Base-by-base conservation (phyloP, 2,329 filamentous ascomycete species). In the Microcera coccophila region DNA sequence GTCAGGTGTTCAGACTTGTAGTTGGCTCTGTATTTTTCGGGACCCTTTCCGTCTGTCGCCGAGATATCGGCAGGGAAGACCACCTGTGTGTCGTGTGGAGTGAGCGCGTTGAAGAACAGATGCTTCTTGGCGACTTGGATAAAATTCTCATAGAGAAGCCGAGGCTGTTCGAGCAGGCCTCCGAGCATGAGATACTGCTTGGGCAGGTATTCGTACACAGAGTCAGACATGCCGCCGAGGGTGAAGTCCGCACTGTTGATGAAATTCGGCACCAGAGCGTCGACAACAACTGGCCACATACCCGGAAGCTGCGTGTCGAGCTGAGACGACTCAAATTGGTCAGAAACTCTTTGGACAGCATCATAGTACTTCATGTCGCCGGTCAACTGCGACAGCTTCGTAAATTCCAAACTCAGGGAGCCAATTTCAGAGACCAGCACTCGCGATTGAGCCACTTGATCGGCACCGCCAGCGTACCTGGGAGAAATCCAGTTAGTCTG, bases 21-120 rank as follows among this genome's bases (percentile, higher is more conserved):
- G 11, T 56, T 71, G 14, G 65, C 60, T 17, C 61, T 59, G 24
- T 54, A 54, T 29, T 57, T 59, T 16, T 52, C 39, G 36, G 54
- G 49, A 4, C 53, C 48, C n/a, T 50, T 49, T 19, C 48, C 34
- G 36, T 39, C 44, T 31, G 26, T 55, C n/a, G 65, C 60, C 18
- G 52, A 68, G 7, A 71, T 66, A 18, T 74, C 72, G n/a, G 82
- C 82, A 1, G 81, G 72, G 16, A 86, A 69, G 10, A 87, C 70
- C 20, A 87, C 75, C 43, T 84, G 74, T 7, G 72, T 70, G 10
- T 71, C 64, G n/a, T 66, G 67, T 2, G 77, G 77, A 3, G 78
- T 72, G 71, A 86, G 77, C 0, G 85, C 84, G 14, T 78, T 73
- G 62, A 80, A 87, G 45, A 89, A 74, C n/a, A 89, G 68, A 45